These are phyloP conservation scores for Periconia sp. DNA, from an alignment of 2,329 filamentous ascomycete genomes.

Conservation along the genomic window DNA sequence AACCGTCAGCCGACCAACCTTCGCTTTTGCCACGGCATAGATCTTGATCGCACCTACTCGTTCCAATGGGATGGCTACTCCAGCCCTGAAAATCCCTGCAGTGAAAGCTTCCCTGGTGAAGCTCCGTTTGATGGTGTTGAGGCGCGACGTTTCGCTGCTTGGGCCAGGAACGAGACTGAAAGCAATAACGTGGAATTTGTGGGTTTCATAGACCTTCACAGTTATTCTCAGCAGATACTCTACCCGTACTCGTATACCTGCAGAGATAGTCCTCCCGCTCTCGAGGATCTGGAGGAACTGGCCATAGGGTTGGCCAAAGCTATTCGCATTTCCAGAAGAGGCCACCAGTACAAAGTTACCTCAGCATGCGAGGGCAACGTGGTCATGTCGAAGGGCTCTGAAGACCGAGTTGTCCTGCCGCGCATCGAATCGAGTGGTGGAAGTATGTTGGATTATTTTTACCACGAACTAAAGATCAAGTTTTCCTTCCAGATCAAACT, in stretches of 20 bases:
- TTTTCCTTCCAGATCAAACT: constrained; percentile 95
- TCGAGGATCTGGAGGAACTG: constrained; percentile 90
- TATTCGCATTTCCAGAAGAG: constrained; percentile 76
- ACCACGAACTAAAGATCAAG: constrained; percentile 77
- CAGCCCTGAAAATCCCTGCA: constrained; percentile 75
- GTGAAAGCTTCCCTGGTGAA: constrained; percentile 84
- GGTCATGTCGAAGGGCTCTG: constrained; percentile 35
- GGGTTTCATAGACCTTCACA: constrained; percentile 88
- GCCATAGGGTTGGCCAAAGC: constrained; percentile 86
- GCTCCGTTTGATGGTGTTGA: constrained; percentile 82
- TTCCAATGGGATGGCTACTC: constrained; percentile 78
- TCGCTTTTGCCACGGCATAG: constrained; percentile 81
- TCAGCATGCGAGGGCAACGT: constrained; percentile 86
- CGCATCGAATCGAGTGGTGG: constrained; percentile 77
- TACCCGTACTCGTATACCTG: constrained; percentile 93
- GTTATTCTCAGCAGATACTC: constrained; percentile 91
- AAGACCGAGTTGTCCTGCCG: constrained; percentile 41
- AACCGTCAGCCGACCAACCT: constrained; percentile 82
- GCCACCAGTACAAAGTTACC: constrained; percentile 66
- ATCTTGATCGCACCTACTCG: constrained; percentile 84
- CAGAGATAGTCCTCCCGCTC: constrained; percentile 71
- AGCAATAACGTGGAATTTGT: constrained; percentile 73
- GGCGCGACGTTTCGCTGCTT: constrained; percentile 72
- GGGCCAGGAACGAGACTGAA: constrained; percentile 77
- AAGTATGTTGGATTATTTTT: constrained; percentile 92